Evolutionary conservation across 169 alveolate genomes (phyloP).

Genomic region (Plasmodium falciparum): DNA sequence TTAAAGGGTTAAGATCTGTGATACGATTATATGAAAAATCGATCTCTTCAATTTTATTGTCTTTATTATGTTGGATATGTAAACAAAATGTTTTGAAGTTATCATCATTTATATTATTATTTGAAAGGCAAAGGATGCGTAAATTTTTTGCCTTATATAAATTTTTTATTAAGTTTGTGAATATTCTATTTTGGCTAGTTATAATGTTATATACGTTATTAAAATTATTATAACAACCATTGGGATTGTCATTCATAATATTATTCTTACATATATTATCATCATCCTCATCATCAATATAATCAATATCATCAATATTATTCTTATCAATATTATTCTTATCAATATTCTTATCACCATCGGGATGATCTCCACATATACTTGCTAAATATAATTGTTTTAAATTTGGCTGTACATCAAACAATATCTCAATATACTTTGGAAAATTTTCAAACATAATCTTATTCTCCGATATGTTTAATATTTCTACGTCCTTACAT

Average conservation of each 20-base stretch:
- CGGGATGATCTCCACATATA: conserved; percentile 5
- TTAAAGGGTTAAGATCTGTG: conserved; percentile 4
- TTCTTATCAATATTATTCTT: neutral
- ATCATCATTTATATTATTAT: conserved; percentile 42
- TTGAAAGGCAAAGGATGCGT: conserved; percentile 17
- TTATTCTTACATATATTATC: too few relatives aligned
- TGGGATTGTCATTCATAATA: too few relatives aligned
- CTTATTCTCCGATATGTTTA: conserved; percentile 42
- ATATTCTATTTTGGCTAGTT: neutral
- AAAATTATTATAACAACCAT: too few relatives aligned
- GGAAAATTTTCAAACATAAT: conserved; percentile 1
- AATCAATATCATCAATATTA: neutral
- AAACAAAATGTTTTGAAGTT: conserved; percentile 19
- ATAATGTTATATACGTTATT: too few relatives aligned
- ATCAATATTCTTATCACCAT: neutral
- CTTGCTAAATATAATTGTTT: conserved; percentile 36
- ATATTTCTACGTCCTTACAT: conserved; percentile 20
- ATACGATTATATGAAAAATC: conserved; percentile 38
- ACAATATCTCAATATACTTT: conserved; percentile 24
- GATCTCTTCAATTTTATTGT: conserved; percentile 30
- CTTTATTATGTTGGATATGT: conserved; percentile 15
- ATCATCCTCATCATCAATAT: neutral
- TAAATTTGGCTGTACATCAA: conserved; percentile 13
- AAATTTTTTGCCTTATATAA: conserved; percentile 14
- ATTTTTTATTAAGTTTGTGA: neutral